Evolutionary conservation across 176 grass and related monocot genomes (phyloP).

Genomic region (Thinopyrum elongatum): DNA sequence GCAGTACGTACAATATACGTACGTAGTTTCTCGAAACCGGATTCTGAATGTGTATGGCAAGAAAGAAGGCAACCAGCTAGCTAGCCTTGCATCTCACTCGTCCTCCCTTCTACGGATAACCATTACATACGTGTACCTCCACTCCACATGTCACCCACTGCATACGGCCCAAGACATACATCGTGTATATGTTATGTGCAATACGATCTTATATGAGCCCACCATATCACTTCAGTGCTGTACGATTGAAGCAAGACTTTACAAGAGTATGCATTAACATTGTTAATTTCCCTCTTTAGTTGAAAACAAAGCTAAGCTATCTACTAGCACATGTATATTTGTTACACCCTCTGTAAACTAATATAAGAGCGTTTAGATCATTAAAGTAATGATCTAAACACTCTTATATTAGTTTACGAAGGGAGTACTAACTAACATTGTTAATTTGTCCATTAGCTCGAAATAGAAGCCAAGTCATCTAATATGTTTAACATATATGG

Average conservation of each 20-base stretch:
- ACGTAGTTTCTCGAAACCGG: background rate
- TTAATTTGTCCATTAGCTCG: background rate
- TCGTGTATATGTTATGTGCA: background rate
- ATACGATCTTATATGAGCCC: background rate
- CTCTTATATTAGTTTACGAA: too few relatives aligned
- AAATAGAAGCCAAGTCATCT: background rate
- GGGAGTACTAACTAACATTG: background rate
- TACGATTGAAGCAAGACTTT: conserved; percentile 23
- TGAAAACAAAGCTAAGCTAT: background rate
- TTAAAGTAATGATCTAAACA: too few relatives aligned
- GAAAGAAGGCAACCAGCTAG: background rate
- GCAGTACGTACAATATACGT: background rate
- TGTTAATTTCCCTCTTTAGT: background rate
- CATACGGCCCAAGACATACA: background rate
- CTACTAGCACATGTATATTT: background rate
- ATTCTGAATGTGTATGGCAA: background rate
- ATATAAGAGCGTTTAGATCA: too few relatives aligned
- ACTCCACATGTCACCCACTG: background rate
- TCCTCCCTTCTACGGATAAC: conserved; percentile 38
- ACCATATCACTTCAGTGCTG: conserved; percentile 2
- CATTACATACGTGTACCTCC: background rate
- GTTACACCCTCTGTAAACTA: too few relatives aligned
- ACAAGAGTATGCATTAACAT: background rate
- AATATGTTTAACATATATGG: background rate
- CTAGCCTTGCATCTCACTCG: conserved; percentile 16